These are phyloP conservation scores for Plasmodium vivax DNA, from an alignment of 169 alveolate genomes.

Conservation along the genomic window DNA sequence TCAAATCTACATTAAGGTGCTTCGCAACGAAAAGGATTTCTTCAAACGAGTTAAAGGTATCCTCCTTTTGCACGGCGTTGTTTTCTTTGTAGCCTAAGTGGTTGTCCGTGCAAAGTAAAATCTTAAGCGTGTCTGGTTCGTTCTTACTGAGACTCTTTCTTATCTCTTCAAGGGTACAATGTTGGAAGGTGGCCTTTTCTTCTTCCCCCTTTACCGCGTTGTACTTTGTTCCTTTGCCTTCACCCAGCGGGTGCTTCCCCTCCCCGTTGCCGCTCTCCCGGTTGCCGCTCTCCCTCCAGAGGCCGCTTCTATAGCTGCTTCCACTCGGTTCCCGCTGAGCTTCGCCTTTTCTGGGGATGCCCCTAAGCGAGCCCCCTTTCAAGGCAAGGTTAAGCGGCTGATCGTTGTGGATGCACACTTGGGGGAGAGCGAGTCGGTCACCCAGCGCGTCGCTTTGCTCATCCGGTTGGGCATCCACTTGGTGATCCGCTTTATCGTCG, in stretches of 20 bases:
- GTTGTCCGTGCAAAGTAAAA: conserved; percentile 94
- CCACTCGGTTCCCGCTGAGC: not conserved
- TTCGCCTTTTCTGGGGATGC: not conserved
- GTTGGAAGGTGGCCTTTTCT: not conserved
- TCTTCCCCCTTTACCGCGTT: conserved; percentile 1
- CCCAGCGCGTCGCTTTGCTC: not conserved
- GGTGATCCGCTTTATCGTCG: no score
- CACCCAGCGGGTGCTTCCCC: not conserved
- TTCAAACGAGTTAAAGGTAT: conserved; percentile 93
- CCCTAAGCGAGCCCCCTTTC: not conserved
- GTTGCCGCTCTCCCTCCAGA: not conserved
- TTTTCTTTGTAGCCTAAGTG: conserved; percentile 96
- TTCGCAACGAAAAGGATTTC: conserved; percentile 93
- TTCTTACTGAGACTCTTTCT: conserved; percentile 2
- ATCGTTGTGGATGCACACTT: not conserved
- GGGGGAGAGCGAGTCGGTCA: not conserved
- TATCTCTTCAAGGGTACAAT: not conserved
- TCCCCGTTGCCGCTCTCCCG: not conserved
- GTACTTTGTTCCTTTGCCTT: not conserved
- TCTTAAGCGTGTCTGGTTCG: conserved; percentile 83
- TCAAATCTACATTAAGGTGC: conserved; percentile 89
- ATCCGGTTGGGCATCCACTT: no score
- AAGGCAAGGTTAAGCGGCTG: not conserved
- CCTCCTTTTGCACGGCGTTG: conserved; percentile 90
- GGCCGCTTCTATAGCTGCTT: not conserved